Base-by-base conservation (phyloP, 805 yeast species). In the Ogataea populi-albae region DNA sequence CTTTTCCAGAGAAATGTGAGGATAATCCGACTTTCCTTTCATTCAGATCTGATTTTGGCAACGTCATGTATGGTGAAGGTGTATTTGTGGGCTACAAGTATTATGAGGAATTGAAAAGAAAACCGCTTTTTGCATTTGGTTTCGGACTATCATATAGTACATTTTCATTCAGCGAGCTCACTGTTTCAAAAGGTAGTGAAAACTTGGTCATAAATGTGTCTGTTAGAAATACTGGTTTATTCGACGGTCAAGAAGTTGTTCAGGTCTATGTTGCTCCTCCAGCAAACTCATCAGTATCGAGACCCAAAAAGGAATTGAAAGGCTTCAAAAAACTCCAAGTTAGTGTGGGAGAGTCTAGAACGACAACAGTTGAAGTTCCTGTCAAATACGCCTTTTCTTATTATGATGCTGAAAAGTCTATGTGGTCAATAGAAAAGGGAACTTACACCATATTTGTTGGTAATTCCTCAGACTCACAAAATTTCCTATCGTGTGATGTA, bases 11-110 rank as follows among this genome's bases (percentile, higher is more conserved):
- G 36, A 64, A 57, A 42, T 46, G 65, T 30, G 66, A 71, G 46
- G 81, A 78, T 55, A 75, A 71, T 43, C 83, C 84, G 9, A 68
- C 81, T 0, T 77, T 54, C 55, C 56, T 75, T 49, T 75, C 69
- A 57, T 75, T 62, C 61, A 60, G 62, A 20, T 62, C 78, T 7
- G 71, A 70, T 49, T 66, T 66, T 49, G 82, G 83, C 28, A 59
- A 69, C 34, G 75, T 70, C 21, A 49, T 71, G 37, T 80, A 79
- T 47, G 83, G 85, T 40, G 86, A 80, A 54, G 83, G 78, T 50
- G 72, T 79, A 30, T 79, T 66, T 53, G 74, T 79, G 34, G 86
- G 85, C 15, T 78, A 79, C 62, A 63, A 77, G 40, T 75, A 60
- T 61, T 80, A 75, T 55, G 84, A 79, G 49, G 72, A 71, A 55